A percentile compares a stretch with the other conserved stretches of the same genome.
phyloP scores from a whole-genome alignment of 2,329 filamentous ascomycete species.

The Cercospora zeae-maydis region DNA sequence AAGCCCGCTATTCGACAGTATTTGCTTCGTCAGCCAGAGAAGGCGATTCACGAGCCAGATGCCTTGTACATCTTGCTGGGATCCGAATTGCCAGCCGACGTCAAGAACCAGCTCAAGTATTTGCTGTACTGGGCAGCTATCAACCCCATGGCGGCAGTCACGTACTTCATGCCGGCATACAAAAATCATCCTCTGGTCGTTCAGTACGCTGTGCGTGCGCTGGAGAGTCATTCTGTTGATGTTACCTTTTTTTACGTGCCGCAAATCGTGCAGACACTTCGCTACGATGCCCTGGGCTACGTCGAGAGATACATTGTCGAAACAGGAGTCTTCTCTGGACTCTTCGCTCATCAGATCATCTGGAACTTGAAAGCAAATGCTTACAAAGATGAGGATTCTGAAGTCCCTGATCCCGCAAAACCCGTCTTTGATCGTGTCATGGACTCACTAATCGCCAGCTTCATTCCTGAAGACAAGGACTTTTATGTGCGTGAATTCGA shows the following conservation, averaged over 20 bases:
- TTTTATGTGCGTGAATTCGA: constrained; percentile 94
- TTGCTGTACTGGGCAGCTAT: constrained; percentile 89
- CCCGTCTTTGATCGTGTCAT: constrained; percentile 89
- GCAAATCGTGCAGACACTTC: constrained; percentile 91
- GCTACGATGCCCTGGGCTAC: constrained; percentile 90
- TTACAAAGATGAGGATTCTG: constrained; percentile 92
- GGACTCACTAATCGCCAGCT: constrained; percentile 75
- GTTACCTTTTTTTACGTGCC: constrained; percentile 99
- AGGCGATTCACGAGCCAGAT: constrained; percentile 74
- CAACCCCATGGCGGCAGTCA: constrained; percentile 88
- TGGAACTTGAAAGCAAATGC: constrained; percentile 99
- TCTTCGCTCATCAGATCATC: constrained; percentile 98
- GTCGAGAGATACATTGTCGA: constrained; percentile 96
- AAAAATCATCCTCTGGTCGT: constrained; percentile 88
- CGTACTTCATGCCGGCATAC: constrained; percentile 88
- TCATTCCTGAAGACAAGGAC: constrained; percentile 69
- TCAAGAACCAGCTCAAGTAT: constrained; percentile 85
- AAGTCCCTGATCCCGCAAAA: constrained; percentile 87
- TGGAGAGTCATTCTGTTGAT: constrained; percentile 93
- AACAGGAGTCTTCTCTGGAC: constrained; percentile 93
- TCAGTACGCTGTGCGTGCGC: constrained; percentile 91
- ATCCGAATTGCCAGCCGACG: constrained; percentile 69
- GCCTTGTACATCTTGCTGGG: constrained; percentile 80
- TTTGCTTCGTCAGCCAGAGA: constrained; percentile 77
- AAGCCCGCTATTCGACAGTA: constrained; percentile 73